Conservation (phyloP, 1,284 basidiomycete genomes). For the Ceratobasidium sp. region DNA sequence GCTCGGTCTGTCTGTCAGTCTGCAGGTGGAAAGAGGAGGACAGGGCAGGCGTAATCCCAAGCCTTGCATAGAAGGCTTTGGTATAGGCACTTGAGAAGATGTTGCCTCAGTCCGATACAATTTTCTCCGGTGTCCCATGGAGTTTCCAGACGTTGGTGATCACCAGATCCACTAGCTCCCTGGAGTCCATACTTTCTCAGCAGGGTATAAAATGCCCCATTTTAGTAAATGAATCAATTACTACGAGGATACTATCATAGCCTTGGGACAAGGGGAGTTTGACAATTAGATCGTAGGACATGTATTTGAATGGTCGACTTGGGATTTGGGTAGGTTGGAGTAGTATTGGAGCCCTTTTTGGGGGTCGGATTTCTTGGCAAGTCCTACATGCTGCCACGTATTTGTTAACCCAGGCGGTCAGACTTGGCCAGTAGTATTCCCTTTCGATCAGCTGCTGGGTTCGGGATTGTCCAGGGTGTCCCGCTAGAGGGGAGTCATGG, state of each 20-base stretch:
- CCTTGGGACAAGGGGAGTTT: conserved; percentile 50
- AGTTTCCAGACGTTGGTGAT: conserved; percentile 8
- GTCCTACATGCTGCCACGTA: not conserved
- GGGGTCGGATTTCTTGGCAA: conserved; percentile 45
- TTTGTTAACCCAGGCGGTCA: not conserved
- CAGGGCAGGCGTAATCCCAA: conserved; percentile 42
- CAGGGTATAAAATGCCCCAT: conserved; percentile 38
- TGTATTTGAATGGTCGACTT: conserved; percentile 50
- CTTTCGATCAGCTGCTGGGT: not conserved
- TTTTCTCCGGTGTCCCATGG: conserved; percentile 45
- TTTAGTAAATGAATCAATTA: conserved; percentile 53
- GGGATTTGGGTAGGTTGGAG: conserved; percentile 51
- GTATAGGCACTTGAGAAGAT: conserved; percentile 47
- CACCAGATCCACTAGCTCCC: conserved; percentile 1
- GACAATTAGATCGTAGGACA: conserved; percentile 54
- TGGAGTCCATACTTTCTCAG: not conserved
- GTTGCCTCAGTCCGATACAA: conserved; percentile 48
- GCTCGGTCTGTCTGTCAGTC: conserved; percentile 52
- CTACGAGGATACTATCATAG: conserved; percentile 51
- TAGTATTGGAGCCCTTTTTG: conserved; percentile 47
- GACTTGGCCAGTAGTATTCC: not conserved
- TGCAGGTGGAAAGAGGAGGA: conserved; percentile 51
- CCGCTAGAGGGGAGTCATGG: not conserved
- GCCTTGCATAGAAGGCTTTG: conserved; percentile 37
- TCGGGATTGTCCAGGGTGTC: not conserved